Evolutionary conservation across 495 filamentous ascomycete genomes (phyloP).

Genomic region (Penicillium crystallinum): DNA sequence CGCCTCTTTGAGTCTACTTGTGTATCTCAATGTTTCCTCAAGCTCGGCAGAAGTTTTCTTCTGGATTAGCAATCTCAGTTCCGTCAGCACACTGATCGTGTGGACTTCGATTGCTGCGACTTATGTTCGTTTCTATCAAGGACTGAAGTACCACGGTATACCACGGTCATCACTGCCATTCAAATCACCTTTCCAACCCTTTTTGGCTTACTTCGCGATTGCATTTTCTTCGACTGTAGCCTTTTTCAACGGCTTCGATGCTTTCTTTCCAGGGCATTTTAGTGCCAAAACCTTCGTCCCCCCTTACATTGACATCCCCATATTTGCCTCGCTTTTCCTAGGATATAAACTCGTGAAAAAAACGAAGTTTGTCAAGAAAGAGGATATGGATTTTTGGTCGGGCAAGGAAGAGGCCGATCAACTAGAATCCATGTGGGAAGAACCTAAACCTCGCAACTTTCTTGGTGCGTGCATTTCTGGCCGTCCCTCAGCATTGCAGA

Average conservation of each 20-base stretch:
- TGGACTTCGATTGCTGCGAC: slow-evolving; percentile 52
- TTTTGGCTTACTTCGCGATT: slow-evolving; percentile 41
- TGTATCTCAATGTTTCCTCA: slow-evolving; percentile 28
- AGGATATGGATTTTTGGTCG: slow-evolving; percentile 40
- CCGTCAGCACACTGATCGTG: slow-evolving; percentile 47
- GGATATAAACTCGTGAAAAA: slow-evolving; percentile 51
- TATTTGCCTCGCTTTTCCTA: slow-evolving; percentile 47
- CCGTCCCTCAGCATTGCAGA: too few relatives aligned
- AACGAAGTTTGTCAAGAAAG: slow-evolving; percentile 48
- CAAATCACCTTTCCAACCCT: slow-evolving; percentile 47
- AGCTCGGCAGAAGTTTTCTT: slow-evolving; percentile 28
- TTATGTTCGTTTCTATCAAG: slow-evolving; percentile 53
- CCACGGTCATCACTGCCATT: slow-evolving; percentile 42
- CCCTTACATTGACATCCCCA: slow-evolving; percentile 46
- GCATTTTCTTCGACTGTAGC: slow-evolving; percentile 46
- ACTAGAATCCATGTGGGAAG: slow-evolving; percentile 18
- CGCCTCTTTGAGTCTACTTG: slow-evolving; percentile 21
- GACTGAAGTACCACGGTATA: slow-evolving; percentile 43
- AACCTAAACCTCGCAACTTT: slow-evolving; percentile 20
- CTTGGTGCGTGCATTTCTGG: slow-evolving; percentile 10
- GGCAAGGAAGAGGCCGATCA: slow-evolving; percentile 27
- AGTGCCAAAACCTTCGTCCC: slow-evolving; percentile 27
- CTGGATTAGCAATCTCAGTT: slow-evolving; percentile 54
- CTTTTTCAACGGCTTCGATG: slow-evolving; percentile 54
- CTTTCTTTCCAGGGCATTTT: slow-evolving; percentile 50